Percentiles rank a stretch among this genome's conserved stretches.
Evolutionary conservation across 768 basidiomycete genomes (phyloP).

Genomic region (Epithele typhae): DNA sequence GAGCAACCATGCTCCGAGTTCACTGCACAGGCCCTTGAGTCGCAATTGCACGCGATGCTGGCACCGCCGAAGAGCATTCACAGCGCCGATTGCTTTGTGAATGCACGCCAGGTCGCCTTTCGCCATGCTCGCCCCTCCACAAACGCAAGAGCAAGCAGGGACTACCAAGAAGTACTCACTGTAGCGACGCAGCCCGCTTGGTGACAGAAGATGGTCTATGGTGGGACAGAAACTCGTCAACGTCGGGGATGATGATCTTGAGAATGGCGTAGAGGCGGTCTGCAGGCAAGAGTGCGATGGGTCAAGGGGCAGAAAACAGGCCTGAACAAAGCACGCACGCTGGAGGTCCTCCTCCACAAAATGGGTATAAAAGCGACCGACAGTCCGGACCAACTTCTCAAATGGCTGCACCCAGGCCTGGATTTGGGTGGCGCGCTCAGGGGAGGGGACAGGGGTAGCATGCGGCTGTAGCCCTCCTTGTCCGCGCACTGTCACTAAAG

Average conservation of each 20-base stretch:
- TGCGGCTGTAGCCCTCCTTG: background rate
- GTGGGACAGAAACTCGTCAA: slow-evolving; percentile 3
- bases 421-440: background rate
- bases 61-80: no score
- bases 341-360: slow-evolving; percentile 15
- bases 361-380: slow-evolving; percentile 9
- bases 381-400: slow-evolving; percentile 11
- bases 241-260: background rate
- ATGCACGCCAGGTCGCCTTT: no score
- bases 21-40: no score
- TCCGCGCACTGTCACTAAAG: slow-evolving; percentile 13
- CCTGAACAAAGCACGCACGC: slow-evolving; percentile 8
- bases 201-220: no score
- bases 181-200: no score
- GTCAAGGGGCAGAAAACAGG: background rate
- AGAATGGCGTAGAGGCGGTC: slow-evolving; percentile 12
- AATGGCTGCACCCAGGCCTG: slow-evolving; percentile 14
- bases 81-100: no score
- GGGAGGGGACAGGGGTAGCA: background rate
- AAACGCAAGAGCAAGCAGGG: no score
- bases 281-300: background rate
- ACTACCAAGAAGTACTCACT: no score
- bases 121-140: no score
- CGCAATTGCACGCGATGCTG: no score
- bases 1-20: no score